phyloP scores from a whole-genome alignment of 768 basidiomycete species.

The Ramaria rubella region DNA sequence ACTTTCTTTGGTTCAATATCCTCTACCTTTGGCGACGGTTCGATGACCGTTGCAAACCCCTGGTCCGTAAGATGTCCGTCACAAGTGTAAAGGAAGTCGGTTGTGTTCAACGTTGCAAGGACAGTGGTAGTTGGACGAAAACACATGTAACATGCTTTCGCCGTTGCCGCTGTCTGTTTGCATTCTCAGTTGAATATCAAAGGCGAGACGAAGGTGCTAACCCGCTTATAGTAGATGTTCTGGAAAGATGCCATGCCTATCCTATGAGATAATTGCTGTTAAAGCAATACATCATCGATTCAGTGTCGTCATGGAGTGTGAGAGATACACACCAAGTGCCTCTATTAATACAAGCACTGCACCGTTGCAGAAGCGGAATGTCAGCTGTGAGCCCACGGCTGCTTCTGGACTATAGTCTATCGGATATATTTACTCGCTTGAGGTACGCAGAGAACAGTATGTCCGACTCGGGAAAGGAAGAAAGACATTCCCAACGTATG shows the following conservation, averaged over 20 bases:
- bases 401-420: too few relatives aligned
- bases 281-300: too few relatives aligned
- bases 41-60: slow-evolving; percentile 60
- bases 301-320: too few relatives aligned
- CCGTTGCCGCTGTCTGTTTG: slow-evolving; percentile 64
- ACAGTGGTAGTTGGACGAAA: slow-evolving; percentile 76
- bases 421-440: too few relatives aligned
- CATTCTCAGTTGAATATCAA: neutral
- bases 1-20: slow-evolving; percentile 28
- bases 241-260: slow-evolving; percentile 21
- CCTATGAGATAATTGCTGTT: neutral
- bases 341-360: too few relatives aligned
- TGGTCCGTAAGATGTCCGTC: slow-evolving; percentile 71
- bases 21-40: slow-evolving; percentile 20
- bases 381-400: too few relatives aligned
- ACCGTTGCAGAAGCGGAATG: too few relatives aligned
- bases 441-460: too few relatives aligned
- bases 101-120: slow-evolving; percentile 73
- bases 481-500: too few relatives aligned
- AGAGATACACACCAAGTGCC: too few relatives aligned
- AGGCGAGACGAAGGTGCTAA: slow-evolving; percentile 32
- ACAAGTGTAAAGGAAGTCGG: slow-evolving; percentile 86
- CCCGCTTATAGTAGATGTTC: slow-evolving; percentile 88
- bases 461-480: too few relatives aligned
- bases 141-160: slow-evolving; percentile 74